Evolutionary conservation across 768 basidiomycete genomes (phyloP), one percentile per base, ranked within the genome.

Genomic region (Cubamyces lactineus): DNA sequence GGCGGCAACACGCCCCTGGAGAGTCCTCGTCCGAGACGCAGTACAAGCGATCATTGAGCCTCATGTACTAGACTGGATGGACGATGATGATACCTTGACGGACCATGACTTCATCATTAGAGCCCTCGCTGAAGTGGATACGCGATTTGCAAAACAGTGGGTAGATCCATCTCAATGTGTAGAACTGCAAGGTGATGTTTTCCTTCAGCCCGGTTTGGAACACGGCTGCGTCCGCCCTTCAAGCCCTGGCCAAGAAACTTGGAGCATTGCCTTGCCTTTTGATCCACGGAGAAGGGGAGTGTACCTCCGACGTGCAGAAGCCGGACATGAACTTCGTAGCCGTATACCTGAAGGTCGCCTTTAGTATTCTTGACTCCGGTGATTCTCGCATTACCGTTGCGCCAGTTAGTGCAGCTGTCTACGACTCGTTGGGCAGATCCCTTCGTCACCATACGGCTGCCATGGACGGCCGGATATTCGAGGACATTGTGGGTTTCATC

Each of bases 51-150:
- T 88, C 43, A 74, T 84, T 19, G 66, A 75, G 56, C 80, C 82
- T 19, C 78, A 81, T 58, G 70, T 77, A 1, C 66, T 84, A 7
- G 67, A 75, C 13, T 88, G 85, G 87, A 84, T 83, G 79, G 82
- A 82, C 24, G 81, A 83, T 49, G 84, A 85, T 49, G 76, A 77
- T 45, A 30, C 63, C 9, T 67, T 80, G 19, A 66, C 77, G 1
- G 79, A 84, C 41, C 66, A 71, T 5, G 71, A 80, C 17, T 83
- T 81, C 48, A 75, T 77, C 21, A 61, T 71, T 34, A 77, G 79
- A 34, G 80, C 81, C 5, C 63, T 89, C 0, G 70, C 76, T n/a
- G 79, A 82, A 45, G 68, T 89, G 16, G 73, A 71, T 38, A 72
- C 69, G 2, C 72, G 77, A 55, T 82, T 82, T 64, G 59, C 67